These are phyloP conservation scores for Letharia columbiana DNA, from an alignment of 495 filamentous ascomycete species.

Conservation along the genomic window DNA sequence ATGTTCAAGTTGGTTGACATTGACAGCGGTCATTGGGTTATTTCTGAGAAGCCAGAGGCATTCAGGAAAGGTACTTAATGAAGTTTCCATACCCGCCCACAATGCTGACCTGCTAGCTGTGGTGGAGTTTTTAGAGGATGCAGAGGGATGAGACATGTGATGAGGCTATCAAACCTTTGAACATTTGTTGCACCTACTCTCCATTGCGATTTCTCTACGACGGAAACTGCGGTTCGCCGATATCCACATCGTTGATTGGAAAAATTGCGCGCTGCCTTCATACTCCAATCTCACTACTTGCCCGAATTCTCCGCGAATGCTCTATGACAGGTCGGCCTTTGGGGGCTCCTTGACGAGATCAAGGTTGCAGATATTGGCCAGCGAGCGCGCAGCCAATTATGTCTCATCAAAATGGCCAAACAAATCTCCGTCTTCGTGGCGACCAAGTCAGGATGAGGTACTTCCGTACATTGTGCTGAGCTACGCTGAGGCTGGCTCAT, in stretches of 20 bases:
- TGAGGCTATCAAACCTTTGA: neutral
- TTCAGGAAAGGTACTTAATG: constrained; percentile 61
- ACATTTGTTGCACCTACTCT: neutral
- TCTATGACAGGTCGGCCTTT: neutral
- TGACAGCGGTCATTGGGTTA: constrained; percentile 88
- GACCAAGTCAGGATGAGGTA: neutral
- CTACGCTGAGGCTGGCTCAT: neutral
- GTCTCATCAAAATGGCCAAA: neutral
- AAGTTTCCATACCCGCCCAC: neutral
- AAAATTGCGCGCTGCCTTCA: neutral
- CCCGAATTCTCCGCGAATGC: neutral
- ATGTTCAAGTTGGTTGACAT: constrained; percentile 70
- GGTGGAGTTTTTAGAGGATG: constrained; percentile 52
- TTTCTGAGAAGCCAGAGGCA: constrained; percentile 81
- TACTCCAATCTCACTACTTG: neutral
- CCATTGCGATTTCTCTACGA: neutral
- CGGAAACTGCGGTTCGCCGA: neutral
- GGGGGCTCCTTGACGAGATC: neutral
- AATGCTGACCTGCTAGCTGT: constrained; percentile 39
- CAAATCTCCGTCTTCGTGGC: neutral
- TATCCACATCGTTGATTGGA: neutral
- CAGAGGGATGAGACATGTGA: constrained; percentile 31
- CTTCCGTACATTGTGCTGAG: neutral
- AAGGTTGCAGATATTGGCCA: neutral
- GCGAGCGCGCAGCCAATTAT: neutral